Evolutionary conservation across 345 rosid species (phyloP), one percentile per base, ranked within the genome.

Genomic region (Eucalyptus polyanthemos): DNA sequence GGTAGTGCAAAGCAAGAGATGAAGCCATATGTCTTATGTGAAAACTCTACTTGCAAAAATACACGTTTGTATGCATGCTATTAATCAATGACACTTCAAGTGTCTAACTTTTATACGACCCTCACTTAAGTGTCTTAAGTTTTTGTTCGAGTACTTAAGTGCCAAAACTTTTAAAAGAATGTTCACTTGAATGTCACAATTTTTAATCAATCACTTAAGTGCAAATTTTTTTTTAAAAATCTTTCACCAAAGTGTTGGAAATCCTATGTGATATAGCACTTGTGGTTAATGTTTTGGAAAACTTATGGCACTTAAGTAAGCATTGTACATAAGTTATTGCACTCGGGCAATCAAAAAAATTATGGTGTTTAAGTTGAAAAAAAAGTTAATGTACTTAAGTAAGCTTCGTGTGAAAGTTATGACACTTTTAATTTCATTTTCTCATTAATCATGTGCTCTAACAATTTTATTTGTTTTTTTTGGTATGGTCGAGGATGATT

Each of bases 141-240:
- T 56, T 56, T 56, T 56, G 27, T 56, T 56, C 62, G 1, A 56
- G 5, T 4, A 56, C 27, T 56, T 56, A 56, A 56, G 29, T 24
- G 62, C 1, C 12, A 24, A 21, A 21, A 54, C 5, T 54, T 22
- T 22, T 54, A 54, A 8, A 21, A 56, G 6, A 4, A 56, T 17
- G 27, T 24, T 56, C 13, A 24, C 29, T 24, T 4, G 6, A 24
- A 1, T 56, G 12, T 9, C 27, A 22, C 6, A 9, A 56, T 4
- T 54, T 8, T 22, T 22, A 54, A 54, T 54, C 3, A 4, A 1
- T 17, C 11, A 9, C 60, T 54, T 2, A 54, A 54, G 60, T 22
- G 27, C 2, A 22, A 51, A 1, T 0, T 0, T 1, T 7, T 17
- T 19, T 53, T 8, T 4, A 54, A 54, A 54, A 54, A 54, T 8